These are phyloP conservation scores for Fusarium duplospermum DNA, from an alignment of 2,329 filamentous ascomycete species.

Conservation along the genomic window DNA sequence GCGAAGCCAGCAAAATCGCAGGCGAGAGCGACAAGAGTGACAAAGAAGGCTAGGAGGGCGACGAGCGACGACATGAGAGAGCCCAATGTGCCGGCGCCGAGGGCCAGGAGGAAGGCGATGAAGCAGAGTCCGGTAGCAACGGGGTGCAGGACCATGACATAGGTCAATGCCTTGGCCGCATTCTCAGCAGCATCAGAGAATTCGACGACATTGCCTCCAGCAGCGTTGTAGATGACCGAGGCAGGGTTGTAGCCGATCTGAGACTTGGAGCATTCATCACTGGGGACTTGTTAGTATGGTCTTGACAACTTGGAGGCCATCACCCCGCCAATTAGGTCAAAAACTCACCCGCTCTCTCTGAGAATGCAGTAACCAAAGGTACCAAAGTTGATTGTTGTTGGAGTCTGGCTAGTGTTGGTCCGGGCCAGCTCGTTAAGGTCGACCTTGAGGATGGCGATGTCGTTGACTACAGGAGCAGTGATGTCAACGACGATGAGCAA, in stretches of 20 bases:
- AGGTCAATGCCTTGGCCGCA: slow-evolving; percentile 63
- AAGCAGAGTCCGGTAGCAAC: slow-evolving; percentile 68
- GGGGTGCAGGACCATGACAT: slow-evolving; percentile 72
- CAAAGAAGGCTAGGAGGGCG: slow-evolving; percentile 63
- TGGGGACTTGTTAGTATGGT: slow-evolving; percentile 26
- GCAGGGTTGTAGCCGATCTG: slow-evolving; percentile 68
- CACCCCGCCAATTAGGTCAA: background rate
- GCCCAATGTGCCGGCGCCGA: slow-evolving; percentile 64
- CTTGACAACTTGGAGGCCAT: background rate
- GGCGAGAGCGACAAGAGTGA: slow-evolving; percentile 61
- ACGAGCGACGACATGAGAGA: slow-evolving; percentile 63
- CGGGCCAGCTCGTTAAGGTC: slow-evolving; percentile 48
- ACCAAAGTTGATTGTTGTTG: slow-evolving; percentile 62
- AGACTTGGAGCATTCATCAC: slow-evolving; percentile 61
- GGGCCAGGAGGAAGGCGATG: slow-evolving; percentile 67
- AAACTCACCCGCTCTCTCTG: slow-evolving; percentile 38
- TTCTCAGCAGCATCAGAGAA: slow-evolving; percentile 57
- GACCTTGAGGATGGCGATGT: slow-evolving; percentile 66
- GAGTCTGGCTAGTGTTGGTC: slow-evolving; percentile 45
- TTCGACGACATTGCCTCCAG: slow-evolving; percentile 50
- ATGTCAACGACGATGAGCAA: slow-evolving; percentile 70
- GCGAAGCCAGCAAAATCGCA: slow-evolving; percentile 70
- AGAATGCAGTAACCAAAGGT: slow-evolving; percentile 69
- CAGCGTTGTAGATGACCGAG: slow-evolving; percentile 53
- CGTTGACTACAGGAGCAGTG: slow-evolving; percentile 67